Conservation (phyloP, 1,284 basidiomycete species). For the Leucoagaricus sp. region DNA sequence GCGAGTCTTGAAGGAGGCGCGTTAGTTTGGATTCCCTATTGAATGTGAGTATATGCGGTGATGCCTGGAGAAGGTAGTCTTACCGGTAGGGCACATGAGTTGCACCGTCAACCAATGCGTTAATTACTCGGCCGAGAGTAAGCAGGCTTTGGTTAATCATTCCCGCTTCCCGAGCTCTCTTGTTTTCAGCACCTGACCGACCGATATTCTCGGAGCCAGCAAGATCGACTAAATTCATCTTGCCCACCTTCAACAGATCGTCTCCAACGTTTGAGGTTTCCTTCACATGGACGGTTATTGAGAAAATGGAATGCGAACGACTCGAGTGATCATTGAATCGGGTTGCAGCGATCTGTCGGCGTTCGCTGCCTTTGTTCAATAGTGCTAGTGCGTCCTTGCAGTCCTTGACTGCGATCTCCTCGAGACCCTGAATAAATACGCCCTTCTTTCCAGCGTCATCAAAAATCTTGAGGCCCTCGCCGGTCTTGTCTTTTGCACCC, state of each 20-base stretch:
- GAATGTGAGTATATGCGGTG: slow-evolving; percentile 14
- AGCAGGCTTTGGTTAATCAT: slow-evolving; percentile 99
- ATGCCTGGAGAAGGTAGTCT: slow-evolving; percentile 19
- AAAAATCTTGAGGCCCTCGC: slow-evolving; percentile 80
- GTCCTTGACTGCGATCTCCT: slow-evolving; percentile 86
- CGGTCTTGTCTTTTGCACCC: slow-evolving; percentile 47
- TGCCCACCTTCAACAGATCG: slow-evolving; percentile 91
- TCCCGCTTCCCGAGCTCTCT: slow-evolving; percentile 93
- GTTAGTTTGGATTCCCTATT: slow-evolving; percentile 90
- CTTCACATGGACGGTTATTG: slow-evolving; percentile 92
- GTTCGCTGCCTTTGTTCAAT: slow-evolving; percentile 86
- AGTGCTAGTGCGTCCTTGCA: slow-evolving; percentile 85
- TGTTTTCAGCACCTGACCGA: slow-evolving; percentile 93
- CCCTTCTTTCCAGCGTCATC: slow-evolving; percentile 82
- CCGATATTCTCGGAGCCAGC: slow-evolving; percentile 99
- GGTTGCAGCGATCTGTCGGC: slow-evolving; percentile 94
- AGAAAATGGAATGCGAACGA: slow-evolving; percentile 98
- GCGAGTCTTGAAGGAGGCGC: slow-evolving; percentile 95
- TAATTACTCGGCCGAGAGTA: slow-evolving; percentile 96
- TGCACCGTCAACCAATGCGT: slow-evolving; percentile 91
- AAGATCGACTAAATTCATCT: slow-evolving; percentile 96
- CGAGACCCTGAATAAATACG: slow-evolving; percentile 92
- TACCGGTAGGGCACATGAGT: slow-evolving; percentile 94
- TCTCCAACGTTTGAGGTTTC: slow-evolving; percentile 81
- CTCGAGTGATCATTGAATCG: slow-evolving; percentile 98